Conservation (phyloP, 2,329 filamentous ascomycete species). For the Penicillium sp. region DNA sequence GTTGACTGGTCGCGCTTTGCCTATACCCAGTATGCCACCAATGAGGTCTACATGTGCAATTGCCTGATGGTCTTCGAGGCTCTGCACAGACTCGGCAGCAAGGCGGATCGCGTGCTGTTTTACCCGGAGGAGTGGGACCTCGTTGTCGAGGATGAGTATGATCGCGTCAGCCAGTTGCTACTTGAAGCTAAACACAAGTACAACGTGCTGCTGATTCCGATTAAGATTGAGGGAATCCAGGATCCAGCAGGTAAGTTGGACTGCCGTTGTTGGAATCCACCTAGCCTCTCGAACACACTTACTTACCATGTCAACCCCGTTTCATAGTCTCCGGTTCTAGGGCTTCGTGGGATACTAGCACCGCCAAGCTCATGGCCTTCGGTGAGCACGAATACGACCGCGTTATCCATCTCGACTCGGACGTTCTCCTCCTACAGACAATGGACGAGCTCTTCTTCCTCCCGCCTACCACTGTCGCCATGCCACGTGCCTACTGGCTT, state of each 20-base stretch:
- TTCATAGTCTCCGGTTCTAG: slow-evolving; percentile 12
- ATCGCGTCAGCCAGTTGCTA: slow-evolving; percentile 47
- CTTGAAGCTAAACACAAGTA: slow-evolving; percentile 50
- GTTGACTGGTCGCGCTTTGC: slow-evolving; percentile 45
- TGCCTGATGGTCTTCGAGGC: slow-evolving; percentile 44
- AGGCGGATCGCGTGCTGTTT: slow-evolving; percentile 41
- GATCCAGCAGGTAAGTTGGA: slow-evolving; percentile 22
- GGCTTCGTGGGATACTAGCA: slow-evolving; percentile 61
- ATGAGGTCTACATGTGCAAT: slow-evolving; percentile 44
- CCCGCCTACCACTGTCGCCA: slow-evolving; percentile 59
- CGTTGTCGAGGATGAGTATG: slow-evolving; percentile 26
- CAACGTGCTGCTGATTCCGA: slow-evolving; percentile 50
- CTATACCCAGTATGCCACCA: slow-evolving; percentile 46
- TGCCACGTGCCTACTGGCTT: slow-evolving; percentile 71
- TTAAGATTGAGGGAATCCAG: slow-evolving; percentile 39
- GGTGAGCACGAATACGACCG: slow-evolving; percentile 63
- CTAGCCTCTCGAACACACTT: background rate
- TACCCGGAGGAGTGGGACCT: slow-evolving; percentile 44
- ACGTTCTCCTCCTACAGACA: slow-evolving; percentile 59
- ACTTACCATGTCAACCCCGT: background rate
- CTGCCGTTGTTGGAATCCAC: background rate
- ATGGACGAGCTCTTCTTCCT: slow-evolving; percentile 72
- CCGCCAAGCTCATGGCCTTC: slow-evolving; percentile 68
- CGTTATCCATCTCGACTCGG: slow-evolving; percentile 61
- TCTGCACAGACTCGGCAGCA: slow-evolving; percentile 39